Evolutionary conservation across 495 filamentous ascomycete genomes (phyloP).

Genomic region (Penicillium psychrofluorescens): DNA sequence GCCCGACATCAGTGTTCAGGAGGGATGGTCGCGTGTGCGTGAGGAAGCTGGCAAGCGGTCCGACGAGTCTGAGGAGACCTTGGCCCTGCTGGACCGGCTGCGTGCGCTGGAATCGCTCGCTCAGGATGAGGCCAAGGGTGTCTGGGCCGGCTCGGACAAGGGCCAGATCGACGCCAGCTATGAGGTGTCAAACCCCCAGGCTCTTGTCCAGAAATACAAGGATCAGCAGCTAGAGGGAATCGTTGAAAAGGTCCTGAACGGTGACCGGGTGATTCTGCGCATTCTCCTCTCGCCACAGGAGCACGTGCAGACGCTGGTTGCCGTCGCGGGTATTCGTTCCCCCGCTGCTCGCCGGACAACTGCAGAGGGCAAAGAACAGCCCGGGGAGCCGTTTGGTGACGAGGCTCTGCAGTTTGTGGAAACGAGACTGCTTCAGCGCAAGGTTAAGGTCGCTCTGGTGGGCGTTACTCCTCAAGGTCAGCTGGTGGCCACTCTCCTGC

Average conservation of each 20-base stretch:
- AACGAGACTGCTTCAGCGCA: conserved; percentile 73
- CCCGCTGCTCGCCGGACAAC: conserved; percentile 78
- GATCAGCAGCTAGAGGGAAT: conserved; percentile 69
- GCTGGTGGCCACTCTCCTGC: conserved; percentile 70
- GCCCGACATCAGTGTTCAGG: conserved; percentile 71
- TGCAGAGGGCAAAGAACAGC: conserved; percentile 68
- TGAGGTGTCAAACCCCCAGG: conserved; percentile 65
- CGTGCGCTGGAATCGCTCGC: conserved; percentile 74
- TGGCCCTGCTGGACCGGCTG: conserved; percentile 65
- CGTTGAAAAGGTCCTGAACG: conserved; percentile 83
- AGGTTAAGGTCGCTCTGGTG: conserved; percentile 70
- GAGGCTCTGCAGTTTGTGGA: conserved; percentile 85
- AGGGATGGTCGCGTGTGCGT: conserved; percentile 84
- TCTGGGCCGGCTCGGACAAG: conserved; percentile 55
- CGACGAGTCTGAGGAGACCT: conserved; percentile 70
- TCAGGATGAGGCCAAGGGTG: conserved; percentile 64
- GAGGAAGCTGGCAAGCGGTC: conserved; percentile 83
- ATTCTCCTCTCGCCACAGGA: conserved; percentile 66
- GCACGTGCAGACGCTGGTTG: conserved; percentile 76
- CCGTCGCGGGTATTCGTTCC: conserved; percentile 84
- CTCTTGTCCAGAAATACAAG: conserved; percentile 69
- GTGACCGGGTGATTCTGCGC: conserved; percentile 82
- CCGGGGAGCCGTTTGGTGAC: conserved; percentile 80
- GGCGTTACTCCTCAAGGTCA: conserved; percentile 83
- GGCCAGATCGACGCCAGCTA: conserved; percentile 68